Evolutionary conservation across 2,329 filamentous ascomycete species (phyloP), one percentile per base, ranked within the genome.

Genomic region (Sporothrix pallida): DNA sequence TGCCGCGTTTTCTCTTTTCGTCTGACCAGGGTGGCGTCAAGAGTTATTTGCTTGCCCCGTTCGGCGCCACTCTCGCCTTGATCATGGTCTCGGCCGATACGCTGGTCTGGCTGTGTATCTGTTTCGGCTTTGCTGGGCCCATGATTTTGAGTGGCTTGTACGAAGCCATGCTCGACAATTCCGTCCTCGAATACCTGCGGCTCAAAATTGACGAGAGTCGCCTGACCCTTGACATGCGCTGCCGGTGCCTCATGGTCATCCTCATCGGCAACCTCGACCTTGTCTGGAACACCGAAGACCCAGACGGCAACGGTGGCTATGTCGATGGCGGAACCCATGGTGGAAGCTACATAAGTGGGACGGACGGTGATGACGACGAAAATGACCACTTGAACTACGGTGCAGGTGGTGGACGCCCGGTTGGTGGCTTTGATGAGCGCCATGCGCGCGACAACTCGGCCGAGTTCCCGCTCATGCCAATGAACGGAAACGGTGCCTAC

Each of bases 131-230:
- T 26, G 74, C 79, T 1, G 79, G 78, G 7, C 79, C 79, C 23
- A 81, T 80, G 78, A 78, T 80, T 20, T 17, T 80, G 37, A 78
- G 78, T 56, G 79, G 78, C 0, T 62, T 80, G 1, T 81, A 80
- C 65, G 79, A 81, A 42, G 78, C 79, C n/a, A 72, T 77, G 52
- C 74, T 80, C 15, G 79, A 80, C 70, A 78, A 77, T 37, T 54
- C 73, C 2, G 74, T 80, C 10, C 71, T 80, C 8, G 70, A 76
- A 0, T 79, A 77, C 48, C 69, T 80, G 1, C 68, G 71, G 7
- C 48, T 71, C 42, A 79, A 78, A 68, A 72, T 71, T 12, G 48
- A 75, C n/a, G 75, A 75, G 37, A 31, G 68, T n/a, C 72, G 71
- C 3, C 74, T 79, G 12, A 77, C 77, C 2, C 63, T 79, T 15